These are phyloP conservation scores for Paxillus involutus DNA, from an alignment of 768 basidiomycete species.

Conservation along the genomic window DNA sequence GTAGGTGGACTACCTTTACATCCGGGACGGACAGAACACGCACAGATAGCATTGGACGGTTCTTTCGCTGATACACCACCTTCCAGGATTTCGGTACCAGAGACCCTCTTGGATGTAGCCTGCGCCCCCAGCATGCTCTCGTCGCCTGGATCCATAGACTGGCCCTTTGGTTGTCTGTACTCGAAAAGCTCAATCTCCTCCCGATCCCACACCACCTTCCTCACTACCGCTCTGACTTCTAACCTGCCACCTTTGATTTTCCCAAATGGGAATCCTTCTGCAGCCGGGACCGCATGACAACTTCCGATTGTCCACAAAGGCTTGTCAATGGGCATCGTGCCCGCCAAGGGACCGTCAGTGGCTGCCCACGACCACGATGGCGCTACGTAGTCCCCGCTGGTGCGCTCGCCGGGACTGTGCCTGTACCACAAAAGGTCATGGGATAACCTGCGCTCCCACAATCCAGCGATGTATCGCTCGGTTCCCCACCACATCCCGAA, in stretches of 20 bases:
- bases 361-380: slow-evolving; percentile 12
- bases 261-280: background rate
- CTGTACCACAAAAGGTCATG: slow-evolving; percentile 3
- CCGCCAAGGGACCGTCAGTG: background rate
- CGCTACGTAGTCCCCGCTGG: background rate
- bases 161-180: background rate
- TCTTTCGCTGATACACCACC: no score
- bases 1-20: no score
- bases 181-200: background rate
- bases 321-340: background rate
- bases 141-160: background rate
- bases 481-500: background rate
- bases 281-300: background rate
- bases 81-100: no score
- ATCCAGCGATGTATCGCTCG: slow-evolving; percentile 4
- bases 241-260: slow-evolving; percentile 1
- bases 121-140: background rate
- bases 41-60: no score
- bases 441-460: slow-evolving; percentile 4
- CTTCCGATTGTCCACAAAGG: background rate
- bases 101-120: background rate
- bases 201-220: background rate
- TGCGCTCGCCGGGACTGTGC: background rate
- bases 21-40: no score
- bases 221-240: background rate